Base-by-base conservation (phyloP, 257 asterid species). In the Forsythia viridissima region DNA sequence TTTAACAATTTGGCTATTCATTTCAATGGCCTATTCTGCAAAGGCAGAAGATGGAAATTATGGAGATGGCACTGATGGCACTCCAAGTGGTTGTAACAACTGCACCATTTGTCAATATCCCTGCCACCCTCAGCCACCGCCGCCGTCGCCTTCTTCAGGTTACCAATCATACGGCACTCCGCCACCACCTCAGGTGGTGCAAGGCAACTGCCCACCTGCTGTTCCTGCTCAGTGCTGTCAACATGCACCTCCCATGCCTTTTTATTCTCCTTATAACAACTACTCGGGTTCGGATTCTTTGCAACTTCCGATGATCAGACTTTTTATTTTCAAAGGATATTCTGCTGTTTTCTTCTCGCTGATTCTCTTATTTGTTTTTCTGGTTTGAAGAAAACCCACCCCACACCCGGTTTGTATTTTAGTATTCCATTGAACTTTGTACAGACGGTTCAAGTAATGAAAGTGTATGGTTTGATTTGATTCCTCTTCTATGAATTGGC, bases 91-190 rank as follows among this genome's bases (percentile, higher is more conserved):
- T 7, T 85, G 89, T 21, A 68, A 72, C 48, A 82, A 82, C 83
- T 85, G 89, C 82, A 75, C 87, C 72, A 83, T 82, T 24, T 86
- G 87, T 43, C 85, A 81, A 74, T 83, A 78, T 80, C 81, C 80
- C 38, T 72, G 76, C 39, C 81, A 80, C 84, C 80, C 73, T 66
- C 76, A 76, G 30, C 82, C 70, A 4, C 41, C 73, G 37, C 82
- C 86, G 30, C 76, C 75, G 3, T 4, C 61, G 3, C 76, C 57
- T 3, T 24, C 72, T 34, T 5, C 72, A 0, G 78, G 65, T 3
- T 55, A 6, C 67, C 70, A 74, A 51, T 18, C 77, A 15, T 51
- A 37, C 48, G 59, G 71, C 44, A 8, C 48, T 13, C 79, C 86
- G 0, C 86, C 87, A 16, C 84, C 87, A 0, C 83, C 85, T 12